Evolutionary conservation across 805 yeast genomes (phyloP).

Genomic region (Monosporozyma unispora): DNA sequence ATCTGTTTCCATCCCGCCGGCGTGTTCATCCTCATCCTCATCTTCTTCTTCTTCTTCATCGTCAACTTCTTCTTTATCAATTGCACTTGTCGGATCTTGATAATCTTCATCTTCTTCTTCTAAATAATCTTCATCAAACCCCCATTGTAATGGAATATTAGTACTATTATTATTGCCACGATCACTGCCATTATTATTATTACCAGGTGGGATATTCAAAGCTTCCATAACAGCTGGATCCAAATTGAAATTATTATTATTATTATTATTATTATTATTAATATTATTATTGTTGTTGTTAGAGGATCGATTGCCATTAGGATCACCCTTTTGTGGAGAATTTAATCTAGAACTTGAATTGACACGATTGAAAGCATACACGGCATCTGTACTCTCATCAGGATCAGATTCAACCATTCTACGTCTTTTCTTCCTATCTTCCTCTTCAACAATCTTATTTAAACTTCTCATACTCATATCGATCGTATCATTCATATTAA

Average conservation of each 20-base stretch:
- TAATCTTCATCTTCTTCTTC: conserved; percentile 11
- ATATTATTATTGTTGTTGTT: not conserved
- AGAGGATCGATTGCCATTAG: no score
- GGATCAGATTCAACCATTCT: not conserved
- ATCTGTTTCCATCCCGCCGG: no score
- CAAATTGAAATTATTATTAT: conserved; percentile 13
- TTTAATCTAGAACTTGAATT: not conserved
- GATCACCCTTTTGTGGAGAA: not conserved
- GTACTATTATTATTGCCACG: not conserved
- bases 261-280: not conserved
- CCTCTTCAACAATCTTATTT: not conserved
- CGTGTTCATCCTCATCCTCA: not conserved
- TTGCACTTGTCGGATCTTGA: conserved; percentile 4
- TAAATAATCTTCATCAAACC: conserved; percentile 9
- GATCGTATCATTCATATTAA: not conserved
- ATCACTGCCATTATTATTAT: not conserved
- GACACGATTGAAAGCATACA: not conserved
- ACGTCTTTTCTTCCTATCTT: not conserved
- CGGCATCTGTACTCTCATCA: not conserved
- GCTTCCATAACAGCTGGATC: conserved; percentile 27
- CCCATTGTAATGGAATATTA: conserved; percentile 3
- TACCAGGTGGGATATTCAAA: conserved; percentile 5
- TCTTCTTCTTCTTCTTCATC: conserved; percentile 5
- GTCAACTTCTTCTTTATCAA: conserved; percentile 1
- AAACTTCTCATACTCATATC: not conserved